Base-by-base conservation (phyloP, 1,284 basidiomycete species). In the Fomitopsis schrenkii region DNA sequence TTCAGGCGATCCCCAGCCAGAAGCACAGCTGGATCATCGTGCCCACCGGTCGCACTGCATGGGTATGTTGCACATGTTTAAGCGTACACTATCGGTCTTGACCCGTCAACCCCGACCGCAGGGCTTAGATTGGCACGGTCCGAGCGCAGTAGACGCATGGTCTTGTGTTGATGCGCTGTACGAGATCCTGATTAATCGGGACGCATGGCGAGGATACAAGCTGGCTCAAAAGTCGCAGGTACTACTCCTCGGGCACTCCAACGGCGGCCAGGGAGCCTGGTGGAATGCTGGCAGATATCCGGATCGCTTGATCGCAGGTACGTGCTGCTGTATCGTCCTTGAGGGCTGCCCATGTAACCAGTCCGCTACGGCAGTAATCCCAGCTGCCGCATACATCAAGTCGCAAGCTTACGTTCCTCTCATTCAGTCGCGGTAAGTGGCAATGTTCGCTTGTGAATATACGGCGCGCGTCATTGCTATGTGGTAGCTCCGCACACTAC, bases 211-310 rank as follows among this genome's bases (percentile, higher is more conserved):
- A 53, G 60, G 68, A 12, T 85, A 82, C 78, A 63, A 66, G 9
- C 73, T 83, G 2, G 63, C 70, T 26, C 35, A 69, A 1, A 69
- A 80, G 7, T 75, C 78, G 1, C 77, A 77, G 35, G 82, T 87
- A 0, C 72, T 92, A 10, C 70, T 95, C 7, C 77, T 95, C 52
- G 95, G 95, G 0, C 95, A 97, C 71, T 96, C 94, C 2, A 97
- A 97, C 71, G 95, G 95, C 9, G 95, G 94, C 3, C 95, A 97
- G 74, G 95, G 95, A 0, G 80, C 89, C 2, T 95, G 93, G 91
- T 88, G 94, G 71, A 70, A 90, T 5, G 85, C 90, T 1, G 82
- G 85, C 28, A 80, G 89, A 60, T 91, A 84, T 70, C 93, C 94
- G 0, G 94, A 96, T 71, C 79, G 83, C 42, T 82, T 94, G 0